Base-by-base conservation (phyloP, 1,139 yeast species). In the Magnusiomyces suaveolens region DNA sequence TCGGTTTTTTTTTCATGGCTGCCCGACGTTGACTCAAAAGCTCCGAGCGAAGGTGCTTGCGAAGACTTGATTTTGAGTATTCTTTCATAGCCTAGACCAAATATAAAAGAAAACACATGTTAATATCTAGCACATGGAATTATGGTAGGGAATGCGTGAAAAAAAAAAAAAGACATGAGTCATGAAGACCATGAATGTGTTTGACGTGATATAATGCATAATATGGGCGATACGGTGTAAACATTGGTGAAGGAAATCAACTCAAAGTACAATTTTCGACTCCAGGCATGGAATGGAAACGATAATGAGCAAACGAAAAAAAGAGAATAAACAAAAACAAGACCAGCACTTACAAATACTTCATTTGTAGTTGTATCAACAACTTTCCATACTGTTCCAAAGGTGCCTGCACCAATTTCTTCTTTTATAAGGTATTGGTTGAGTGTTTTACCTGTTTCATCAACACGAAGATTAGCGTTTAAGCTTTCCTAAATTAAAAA, bases 351-450 rank as follows among this genome's bases (percentile, higher is more conserved):
- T 48, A 52, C 54, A 80, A 82, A 25, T 77, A 75, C 53, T 77
- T 60, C 52, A 32, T 54, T 60, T 0, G 69, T 65, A 18, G 60
- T 61, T 25, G 77, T 70, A 66, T 90, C 96, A 14, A 82, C 66
- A 0, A 95, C 97, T 3, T 88, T 79, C 63, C 92, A 85, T 2
- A 92, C 97, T 0, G 84, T 80, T 1, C 97, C 97, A 67, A 87
- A 90, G 0, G 96, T 83, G 0, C 97, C 97, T 60, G 83, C 81
- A 0, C 97, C 97, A 51, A 90, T 74, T 1, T 83, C 76, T 46
- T 78, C 76, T 43, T 78, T 71, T 16, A 90, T 74, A 54, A 77
- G 75, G 68, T 89, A 92, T 61, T 73, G 75, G 59, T 72, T 73
- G 41, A 73, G 62, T 39, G 62, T 62, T 26, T 49, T 59, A 56